These are phyloP conservation scores for Telopea speciosissima DNA, from an alignment of 177 flowering plant genomes.

Conservation along the genomic window DNA sequence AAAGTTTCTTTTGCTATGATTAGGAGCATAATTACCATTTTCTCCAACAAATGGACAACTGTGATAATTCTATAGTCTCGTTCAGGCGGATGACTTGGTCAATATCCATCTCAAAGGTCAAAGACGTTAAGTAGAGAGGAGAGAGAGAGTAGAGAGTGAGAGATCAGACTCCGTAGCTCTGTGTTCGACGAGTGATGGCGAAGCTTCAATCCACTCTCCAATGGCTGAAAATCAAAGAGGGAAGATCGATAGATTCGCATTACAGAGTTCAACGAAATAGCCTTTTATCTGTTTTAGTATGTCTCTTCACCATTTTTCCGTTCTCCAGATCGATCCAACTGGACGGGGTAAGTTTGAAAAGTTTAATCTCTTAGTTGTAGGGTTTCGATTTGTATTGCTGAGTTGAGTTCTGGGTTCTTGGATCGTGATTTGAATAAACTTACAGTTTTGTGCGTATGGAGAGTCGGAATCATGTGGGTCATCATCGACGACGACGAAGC, in stretches of 20 bases:
- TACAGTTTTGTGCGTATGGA: conserved; percentile 21
- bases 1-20: too few species aligned
- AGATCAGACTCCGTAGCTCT: too few species aligned
- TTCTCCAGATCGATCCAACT: conserved; percentile 11
- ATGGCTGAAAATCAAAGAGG: not conserved
- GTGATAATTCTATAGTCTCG: too few species aligned
- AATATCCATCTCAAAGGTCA: too few species aligned
- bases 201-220: not conserved
- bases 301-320: conserved; percentile 5
- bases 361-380: not conserved
- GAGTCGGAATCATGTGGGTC: conserved; percentile 19
- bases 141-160: too few species aligned
- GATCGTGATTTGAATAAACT: not conserved
- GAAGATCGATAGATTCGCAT: too few species aligned
- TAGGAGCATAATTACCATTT: too few species aligned
- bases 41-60: too few species aligned
- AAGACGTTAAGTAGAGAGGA: too few species aligned
- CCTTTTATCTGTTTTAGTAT: conserved; percentile 5
- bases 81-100: too few species aligned
- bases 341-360: conserved; percentile 9
- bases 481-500: conserved; percentile 20
- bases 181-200: too few species aligned
- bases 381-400: not conserved
- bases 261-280: too few species aligned
- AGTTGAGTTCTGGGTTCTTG: not conserved